Conservation (phyloP, 2,329 filamentous ascomycete genomes). For the Periglandula ipomoeae region DNA sequence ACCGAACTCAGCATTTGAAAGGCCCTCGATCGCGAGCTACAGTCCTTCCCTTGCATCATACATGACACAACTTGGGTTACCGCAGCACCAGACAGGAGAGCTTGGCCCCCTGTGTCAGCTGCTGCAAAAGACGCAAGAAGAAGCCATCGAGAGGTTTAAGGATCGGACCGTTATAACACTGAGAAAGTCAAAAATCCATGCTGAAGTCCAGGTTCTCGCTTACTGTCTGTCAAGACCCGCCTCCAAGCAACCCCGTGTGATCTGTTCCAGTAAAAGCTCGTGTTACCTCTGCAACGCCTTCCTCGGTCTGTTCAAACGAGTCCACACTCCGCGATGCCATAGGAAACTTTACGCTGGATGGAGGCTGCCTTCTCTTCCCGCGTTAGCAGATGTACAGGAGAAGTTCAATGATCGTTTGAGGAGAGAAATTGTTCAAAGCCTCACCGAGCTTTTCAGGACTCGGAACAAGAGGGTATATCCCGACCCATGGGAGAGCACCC, state of each 20-base stretch:
- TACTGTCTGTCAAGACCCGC: not conserved
- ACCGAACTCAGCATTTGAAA: conserved; percentile 7
- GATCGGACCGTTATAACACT: not conserved
- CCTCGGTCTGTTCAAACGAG: conserved; percentile 30
- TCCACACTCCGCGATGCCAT: conserved; percentile 32
- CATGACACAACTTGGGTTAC: not conserved
- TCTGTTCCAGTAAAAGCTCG: conserved; percentile 39
- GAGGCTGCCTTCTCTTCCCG: not conserved
- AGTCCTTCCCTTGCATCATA: not conserved
- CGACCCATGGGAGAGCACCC: conserved; percentile 2
- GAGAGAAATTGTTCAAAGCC: not conserved
- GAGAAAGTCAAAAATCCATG: conserved; percentile 3
- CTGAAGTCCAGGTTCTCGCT: conserved; percentile 1
- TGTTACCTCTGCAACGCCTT: conserved; percentile 43
- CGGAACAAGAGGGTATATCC: not conserved
- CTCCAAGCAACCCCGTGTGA: conserved; percentile 25
- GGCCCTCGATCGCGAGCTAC: not conserved
- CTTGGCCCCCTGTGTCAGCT: not conserved
- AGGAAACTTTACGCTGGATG: conserved; percentile 29
- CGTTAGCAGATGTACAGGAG: not conserved
- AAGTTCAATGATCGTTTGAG: not conserved
- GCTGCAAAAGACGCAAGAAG: conserved; percentile 1
- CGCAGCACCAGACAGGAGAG: not conserved
- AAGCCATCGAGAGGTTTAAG: not conserved
- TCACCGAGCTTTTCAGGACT: not conserved